phyloP scores from a whole-genome alignment of 106 monocot genomes.

The Dendrobium officinale region DNA sequence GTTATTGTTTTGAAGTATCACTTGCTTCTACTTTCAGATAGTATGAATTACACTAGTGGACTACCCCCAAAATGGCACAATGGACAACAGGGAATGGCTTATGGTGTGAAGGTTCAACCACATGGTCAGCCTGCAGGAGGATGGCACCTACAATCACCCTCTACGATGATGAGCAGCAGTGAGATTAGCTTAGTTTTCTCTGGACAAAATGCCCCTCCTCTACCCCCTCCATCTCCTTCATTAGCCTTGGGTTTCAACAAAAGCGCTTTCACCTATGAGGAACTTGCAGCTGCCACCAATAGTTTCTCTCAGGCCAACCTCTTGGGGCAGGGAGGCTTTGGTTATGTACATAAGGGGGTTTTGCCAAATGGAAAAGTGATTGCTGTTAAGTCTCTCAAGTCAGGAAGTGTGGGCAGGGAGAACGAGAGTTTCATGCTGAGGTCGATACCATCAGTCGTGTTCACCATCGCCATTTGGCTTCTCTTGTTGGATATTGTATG shows the following conservation, averaged over 20 bases:
- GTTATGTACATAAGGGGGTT: slow-evolving; percentile 87
- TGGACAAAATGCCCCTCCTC: slow-evolving; percentile 32
- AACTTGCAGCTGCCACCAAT: slow-evolving; percentile 64
- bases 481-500: slow-evolving; percentile 81
- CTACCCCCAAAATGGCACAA: slow-evolving; percentile 26
- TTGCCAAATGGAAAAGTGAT: slow-evolving; percentile 77
- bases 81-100: slow-evolving; percentile 10
- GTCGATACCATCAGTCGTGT: slow-evolving; percentile 91
- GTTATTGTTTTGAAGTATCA: neutral
- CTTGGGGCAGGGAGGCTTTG: slow-evolving; percentile 89
- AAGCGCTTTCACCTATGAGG: slow-evolving; percentile 80
- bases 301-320: slow-evolving; percentile 62
- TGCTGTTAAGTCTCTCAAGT: slow-evolving; percentile 79
- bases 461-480: slow-evolving; percentile 88
- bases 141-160: slow-evolving; percentile 17
- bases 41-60: slow-evolving; percentile 22
- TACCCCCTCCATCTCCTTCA: slow-evolving; percentile 56
- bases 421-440: slow-evolving; percentile 95
- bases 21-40: neutral
- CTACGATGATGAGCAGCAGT: slow-evolving; percentile 19
- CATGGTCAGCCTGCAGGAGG: slow-evolving; percentile 7
- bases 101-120: slow-evolving; percentile 21
- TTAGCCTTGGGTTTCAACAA: slow-evolving; percentile 57
- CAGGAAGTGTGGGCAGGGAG: slow-evolving; percentile 79
- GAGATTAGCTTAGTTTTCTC: slow-evolving; percentile 39